Evolutionary conservation across 257 asterid species (phyloP), one percentile per base, ranked within the genome.

Genomic region (Echium plantagineum): DNA sequence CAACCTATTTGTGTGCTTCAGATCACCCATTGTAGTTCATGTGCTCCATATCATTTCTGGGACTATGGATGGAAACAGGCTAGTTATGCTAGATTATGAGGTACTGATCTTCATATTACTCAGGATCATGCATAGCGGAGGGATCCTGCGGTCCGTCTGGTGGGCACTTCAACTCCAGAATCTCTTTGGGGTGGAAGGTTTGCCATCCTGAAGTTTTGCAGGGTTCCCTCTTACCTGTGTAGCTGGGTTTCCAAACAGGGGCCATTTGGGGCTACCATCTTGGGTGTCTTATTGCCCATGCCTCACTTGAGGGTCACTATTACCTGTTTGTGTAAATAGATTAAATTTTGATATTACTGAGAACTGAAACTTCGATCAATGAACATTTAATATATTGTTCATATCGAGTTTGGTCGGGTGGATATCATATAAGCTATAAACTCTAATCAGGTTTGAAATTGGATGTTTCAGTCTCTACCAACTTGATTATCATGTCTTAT

Each of bases 141-240:
- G 69, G 78, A 78, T 74, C 80, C 78, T 74, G 68, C 69, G 72
- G 74, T 78, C 73, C 71, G 61, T 69, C 60, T 65, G 80, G 72
- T 72, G 78, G 80, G 74, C 76, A 57, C 69, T 65, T 69, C 76
- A 55, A 64, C 70, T 67, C 70, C 35, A 60, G 58, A 58, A 61
- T 58, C 70, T 76, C 67, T 72, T 68, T 69, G 71, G 66, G 74
- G 68, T 78, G 71, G 75, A 72, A 69, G 78, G 65, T 60, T 59
- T 71, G 75, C 62, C 73, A 54, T 69, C 69, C 55, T 63, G 69
- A 72, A 68, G 54, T 59, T 42, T 42, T 42, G 49, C 49, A 42
- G 49, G 16, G 49, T 42, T 42, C 49, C 47, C 12, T 42, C 49
- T 7, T 42, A 42, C 49, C 49, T 42, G 49, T 42, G 49, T 35